Evolutionary conservation across 2,329 filamentous ascomycete species (phyloP).

Genomic region (Pseudogymnoascus sp.): DNA sequence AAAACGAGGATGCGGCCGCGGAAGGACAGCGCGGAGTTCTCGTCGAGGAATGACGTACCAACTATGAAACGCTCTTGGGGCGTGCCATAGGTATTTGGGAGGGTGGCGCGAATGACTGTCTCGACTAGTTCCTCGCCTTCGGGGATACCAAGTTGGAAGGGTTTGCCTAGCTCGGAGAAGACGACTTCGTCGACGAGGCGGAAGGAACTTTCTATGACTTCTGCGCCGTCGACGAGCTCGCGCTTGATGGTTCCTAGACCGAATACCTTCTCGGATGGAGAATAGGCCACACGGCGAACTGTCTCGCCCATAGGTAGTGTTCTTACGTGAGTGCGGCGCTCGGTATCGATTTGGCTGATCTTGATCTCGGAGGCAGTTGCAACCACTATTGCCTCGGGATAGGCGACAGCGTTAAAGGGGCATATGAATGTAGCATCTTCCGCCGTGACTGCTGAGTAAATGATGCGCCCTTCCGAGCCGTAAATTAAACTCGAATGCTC

Average conservation of each 20-base stretch:
- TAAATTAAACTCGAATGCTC: constrained; percentile 95
- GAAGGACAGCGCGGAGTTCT: constrained; percentile 41
- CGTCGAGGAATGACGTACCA: constrained; percentile 71
- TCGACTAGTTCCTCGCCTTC: constrained; percentile 67
- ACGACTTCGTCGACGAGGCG: constrained; percentile 84
- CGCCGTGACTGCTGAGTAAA: constrained; percentile 90
- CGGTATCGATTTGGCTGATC: constrained; percentile 72
- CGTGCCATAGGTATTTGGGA: constrained; percentile 51
- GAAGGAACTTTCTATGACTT: constrained; percentile 72
- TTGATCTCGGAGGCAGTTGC: constrained; percentile 70
- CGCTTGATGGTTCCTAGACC: constrained; percentile 79
- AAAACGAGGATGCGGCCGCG: constrained; percentile 77
- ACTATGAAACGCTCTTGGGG: constrained; percentile 77
- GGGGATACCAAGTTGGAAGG: constrained; percentile 50
- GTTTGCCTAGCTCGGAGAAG: constrained; percentile 68
- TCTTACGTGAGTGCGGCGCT: constrained; percentile 82
- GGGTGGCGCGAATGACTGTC: constrained; percentile 68
- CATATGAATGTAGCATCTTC: constrained; percentile 77
- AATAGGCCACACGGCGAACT: constrained; percentile 81
- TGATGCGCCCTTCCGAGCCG: constrained; percentile 73
- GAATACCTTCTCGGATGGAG: constrained; percentile 68
- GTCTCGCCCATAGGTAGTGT: constrained; percentile 72
- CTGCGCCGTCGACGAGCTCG: constrained; percentile 60
- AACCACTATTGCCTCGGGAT: constrained; percentile 71
- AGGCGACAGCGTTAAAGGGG: constrained; percentile 73